These are phyloP conservation scores for Dianthus caryophyllus DNA, from an alignment of 148 eudicot genomes.

Conservation along the genomic window DNA sequence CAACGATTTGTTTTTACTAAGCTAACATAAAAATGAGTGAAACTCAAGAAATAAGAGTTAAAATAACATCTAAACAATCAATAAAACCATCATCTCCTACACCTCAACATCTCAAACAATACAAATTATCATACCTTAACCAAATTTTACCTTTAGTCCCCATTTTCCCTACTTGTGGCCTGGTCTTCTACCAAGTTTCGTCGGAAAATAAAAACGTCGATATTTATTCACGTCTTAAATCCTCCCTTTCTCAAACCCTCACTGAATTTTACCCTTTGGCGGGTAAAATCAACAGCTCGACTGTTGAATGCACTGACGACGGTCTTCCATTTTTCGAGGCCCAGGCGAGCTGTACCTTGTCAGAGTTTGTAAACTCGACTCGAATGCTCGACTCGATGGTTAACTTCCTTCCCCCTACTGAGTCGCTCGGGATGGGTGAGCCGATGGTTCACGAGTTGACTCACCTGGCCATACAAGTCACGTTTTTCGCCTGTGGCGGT, in stretches of 20 bases:
- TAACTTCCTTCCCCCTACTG: not conserved
- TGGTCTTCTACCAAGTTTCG: conserved; percentile 2
- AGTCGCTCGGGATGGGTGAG: not conserved
- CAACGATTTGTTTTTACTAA: no score
- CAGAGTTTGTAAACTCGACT: conserved; percentile 2
- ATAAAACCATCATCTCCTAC: conserved; percentile 14
- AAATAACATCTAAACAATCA: conserved; percentile 8
- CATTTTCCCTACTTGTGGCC: conserved; percentile 6
- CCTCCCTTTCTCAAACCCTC: conserved; percentile 7
- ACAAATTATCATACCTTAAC: conserved; percentile 6
- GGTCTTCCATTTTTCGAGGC: conserved; percentile 13
- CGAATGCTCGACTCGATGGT: not conserved
- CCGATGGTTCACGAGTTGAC: not conserved
- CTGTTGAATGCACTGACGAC: conserved; percentile 1
- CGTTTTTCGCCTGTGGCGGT: conserved; percentile 7
- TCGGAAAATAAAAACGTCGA: not conserved
- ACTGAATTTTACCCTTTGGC: conserved; percentile 14
- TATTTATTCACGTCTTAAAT: not conserved
- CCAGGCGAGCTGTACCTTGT: not conserved
- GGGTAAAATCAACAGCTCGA: conserved; percentile 9
- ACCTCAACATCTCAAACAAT: conserved; percentile 4
- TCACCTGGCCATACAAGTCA: conserved; percentile 11
- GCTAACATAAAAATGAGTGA: not conserved
- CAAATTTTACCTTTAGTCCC: conserved; percentile 13
- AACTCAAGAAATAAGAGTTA: not conserved